These are phyloP conservation scores for Endocarpon pusillum DNA, from an alignment of 495 filamentous ascomycete genomes.

Conservation along the genomic window DNA sequence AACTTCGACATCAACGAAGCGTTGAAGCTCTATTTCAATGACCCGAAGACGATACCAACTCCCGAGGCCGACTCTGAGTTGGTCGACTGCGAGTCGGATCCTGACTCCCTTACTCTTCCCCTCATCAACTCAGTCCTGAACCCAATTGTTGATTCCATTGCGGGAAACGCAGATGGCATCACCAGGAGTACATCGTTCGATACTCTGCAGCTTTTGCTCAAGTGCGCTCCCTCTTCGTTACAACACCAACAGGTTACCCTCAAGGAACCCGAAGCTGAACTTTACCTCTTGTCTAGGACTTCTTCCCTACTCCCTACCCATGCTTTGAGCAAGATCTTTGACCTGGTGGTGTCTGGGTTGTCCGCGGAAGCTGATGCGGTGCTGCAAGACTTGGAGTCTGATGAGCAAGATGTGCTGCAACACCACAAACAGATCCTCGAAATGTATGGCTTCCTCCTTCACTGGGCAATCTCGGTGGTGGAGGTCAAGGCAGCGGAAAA, in stretches of 20 bases:
- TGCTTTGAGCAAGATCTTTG: constrained; percentile 80
- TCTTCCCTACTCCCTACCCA: constrained; percentile 62
- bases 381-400: constrained; percentile 70
- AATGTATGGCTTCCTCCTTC: constrained; percentile 84
- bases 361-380: constrained; percentile 79
- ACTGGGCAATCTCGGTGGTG: constrained; percentile 85
- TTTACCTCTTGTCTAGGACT: constrained; percentile 57
- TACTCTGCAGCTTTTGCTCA: constrained; percentile 85
- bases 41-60: constrained; percentile 69
- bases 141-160: constrained; percentile 83
- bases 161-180: constrained; percentile 78
- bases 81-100: constrained; percentile 80
- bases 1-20: constrained; percentile 91
- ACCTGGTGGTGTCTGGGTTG: constrained; percentile 83
- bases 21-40: constrained; percentile 87
- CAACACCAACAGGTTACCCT: constrained; percentile 22
- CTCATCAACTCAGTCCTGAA: constrained; percentile 76
- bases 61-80: constrained; percentile 72
- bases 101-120: constrained; percentile 58
- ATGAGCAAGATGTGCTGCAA: constrained; percentile 71
- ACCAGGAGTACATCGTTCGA: constrained; percentile 64
- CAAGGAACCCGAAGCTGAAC: constrained; percentile 39
- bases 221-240: constrained; percentile 61
- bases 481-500: constrained; percentile 90
- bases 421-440: constrained; percentile 85